Percentiles rank a stretch among this genome's conserved stretches.
These are phyloP conservation scores for Sabuloglossum arenarium DNA, from an alignment of 495 filamentous ascomycete genomes.

Conservation along the genomic window DNA sequence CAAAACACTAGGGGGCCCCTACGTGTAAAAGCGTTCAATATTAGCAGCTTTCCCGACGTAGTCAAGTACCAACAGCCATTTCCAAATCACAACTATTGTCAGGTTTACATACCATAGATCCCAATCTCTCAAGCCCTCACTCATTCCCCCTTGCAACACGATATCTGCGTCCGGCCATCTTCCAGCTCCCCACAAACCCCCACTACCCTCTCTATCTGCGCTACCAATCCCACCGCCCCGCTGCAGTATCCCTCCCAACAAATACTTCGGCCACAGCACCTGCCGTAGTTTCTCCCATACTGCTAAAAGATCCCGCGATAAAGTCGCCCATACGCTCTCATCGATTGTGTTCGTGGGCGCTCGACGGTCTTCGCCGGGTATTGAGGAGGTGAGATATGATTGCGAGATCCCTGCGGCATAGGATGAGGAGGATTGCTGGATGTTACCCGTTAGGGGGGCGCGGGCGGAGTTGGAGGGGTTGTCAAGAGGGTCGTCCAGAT, in stretches of 20 bases:
- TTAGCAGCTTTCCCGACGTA: slow-evolving; percentile 5
- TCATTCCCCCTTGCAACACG: slow-evolving; percentile 61
- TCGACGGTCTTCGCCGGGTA: slow-evolving; percentile 85
- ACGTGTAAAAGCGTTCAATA: neutral
- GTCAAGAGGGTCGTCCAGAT: slow-evolving; percentile 76
- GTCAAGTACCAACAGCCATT: neutral
- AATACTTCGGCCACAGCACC: slow-evolving; percentile 91
- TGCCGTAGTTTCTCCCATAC: slow-evolving; percentile 97
- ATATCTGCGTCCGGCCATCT: slow-evolving; percentile 52
- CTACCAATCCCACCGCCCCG: slow-evolving; percentile 44
- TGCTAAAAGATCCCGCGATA: slow-evolving; percentile 73
- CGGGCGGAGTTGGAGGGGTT: slow-evolving; percentile 41
- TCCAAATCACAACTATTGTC: neutral
- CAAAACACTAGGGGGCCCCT: slow-evolving; percentile 87
- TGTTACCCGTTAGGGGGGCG: slow-evolving; percentile 62
- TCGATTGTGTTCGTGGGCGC: slow-evolving; percentile 89
- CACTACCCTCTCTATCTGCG: slow-evolving; percentile 38
- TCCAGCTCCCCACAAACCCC: slow-evolving; percentile 42
- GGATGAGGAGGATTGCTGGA: slow-evolving; percentile 28
- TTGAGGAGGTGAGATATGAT: slow-evolving; percentile 65
- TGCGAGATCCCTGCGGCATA: slow-evolving; percentile 26
- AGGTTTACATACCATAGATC: slow-evolving; percentile 53
- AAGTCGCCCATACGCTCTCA: slow-evolving; percentile 87
- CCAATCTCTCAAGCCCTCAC: slow-evolving; percentile 77
- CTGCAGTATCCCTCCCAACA: slow-evolving; percentile 51